These are phyloP conservation scores for Cutaneotrichosporon spelunceum DNA, from an alignment of 1,284 basidiomycete species.

Conservation along the genomic window DNA sequence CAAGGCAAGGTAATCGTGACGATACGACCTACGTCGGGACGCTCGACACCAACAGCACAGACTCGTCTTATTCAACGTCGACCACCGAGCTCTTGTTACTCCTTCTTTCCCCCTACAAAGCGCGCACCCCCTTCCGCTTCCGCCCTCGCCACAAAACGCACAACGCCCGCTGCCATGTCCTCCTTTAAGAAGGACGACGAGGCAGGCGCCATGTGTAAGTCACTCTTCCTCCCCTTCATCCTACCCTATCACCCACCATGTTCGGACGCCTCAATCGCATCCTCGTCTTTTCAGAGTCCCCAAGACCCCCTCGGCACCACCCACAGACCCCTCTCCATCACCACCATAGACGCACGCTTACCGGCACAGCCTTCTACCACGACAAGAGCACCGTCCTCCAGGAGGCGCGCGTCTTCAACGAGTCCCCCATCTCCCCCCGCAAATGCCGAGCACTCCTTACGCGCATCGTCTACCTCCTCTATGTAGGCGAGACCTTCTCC, in stretches of 20 bases:
- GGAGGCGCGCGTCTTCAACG: constrained; percentile 98
- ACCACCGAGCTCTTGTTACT: neutral
- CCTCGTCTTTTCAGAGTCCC: neutral
- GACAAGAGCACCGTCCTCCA: constrained; percentile 96
- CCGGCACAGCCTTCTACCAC: constrained; percentile 56
- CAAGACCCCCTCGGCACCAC: neutral
- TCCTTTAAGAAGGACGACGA: constrained; percentile 88
- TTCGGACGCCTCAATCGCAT: constrained; percentile 2
- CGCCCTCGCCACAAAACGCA: neutral
- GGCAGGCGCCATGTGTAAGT: constrained; percentile 58
- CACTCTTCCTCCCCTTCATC: neutral
- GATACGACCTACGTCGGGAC: no score
- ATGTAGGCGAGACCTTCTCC: constrained; percentile 91
- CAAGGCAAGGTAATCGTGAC: no score
- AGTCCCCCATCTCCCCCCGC: constrained; percentile 93
- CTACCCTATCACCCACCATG: neutral
- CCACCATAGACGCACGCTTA: constrained; percentile 5
- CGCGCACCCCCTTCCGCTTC: neutral
- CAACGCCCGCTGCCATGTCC: constrained; percentile 49
- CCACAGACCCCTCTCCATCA: neutral
- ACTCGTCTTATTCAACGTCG: neutral
- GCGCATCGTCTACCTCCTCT: constrained; percentile 92
- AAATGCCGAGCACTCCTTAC: constrained; percentile 96
- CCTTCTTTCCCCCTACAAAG: neutral
- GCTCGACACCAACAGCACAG: neutral